Evolutionary conservation across 1,284 basidiomycete species (phyloP).

Genomic region (Sporisorium sorghi): DNA sequence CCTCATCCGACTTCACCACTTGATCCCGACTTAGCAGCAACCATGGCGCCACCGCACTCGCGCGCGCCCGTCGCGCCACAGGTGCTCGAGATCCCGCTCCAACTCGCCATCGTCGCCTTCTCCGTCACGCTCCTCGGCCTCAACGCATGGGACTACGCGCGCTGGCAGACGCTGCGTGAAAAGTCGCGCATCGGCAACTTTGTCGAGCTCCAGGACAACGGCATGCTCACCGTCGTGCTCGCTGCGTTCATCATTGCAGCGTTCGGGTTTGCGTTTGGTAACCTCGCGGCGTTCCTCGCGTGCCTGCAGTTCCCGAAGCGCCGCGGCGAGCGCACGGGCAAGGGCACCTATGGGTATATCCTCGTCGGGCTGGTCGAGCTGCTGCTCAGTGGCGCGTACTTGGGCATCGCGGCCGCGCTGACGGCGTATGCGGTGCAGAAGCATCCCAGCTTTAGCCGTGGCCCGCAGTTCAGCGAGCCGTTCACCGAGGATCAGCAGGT

Average conservation of each 20-base stretch:
- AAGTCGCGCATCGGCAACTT: slow-evolving; percentile 40
- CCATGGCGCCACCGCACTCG: slow-evolving; percentile 45
- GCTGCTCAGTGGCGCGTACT: slow-evolving; percentile 43
- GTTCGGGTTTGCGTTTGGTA: slow-evolving; percentile 48
- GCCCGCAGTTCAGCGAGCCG: slow-evolving; percentile 44
- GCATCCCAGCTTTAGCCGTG: slow-evolving; percentile 32
- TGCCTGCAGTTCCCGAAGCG: slow-evolving; percentile 56
- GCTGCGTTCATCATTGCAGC: slow-evolving; percentile 47
- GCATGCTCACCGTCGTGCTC: slow-evolving; percentile 51
- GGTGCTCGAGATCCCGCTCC: slow-evolving; percentile 56
- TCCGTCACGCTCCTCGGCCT: slow-evolving; percentile 55
- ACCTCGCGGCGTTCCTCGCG: slow-evolving; percentile 46
- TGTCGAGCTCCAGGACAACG: slow-evolving; percentile 47
- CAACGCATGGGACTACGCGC: slow-evolving; percentile 43
- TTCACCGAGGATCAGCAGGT: slow-evolving; percentile 38
- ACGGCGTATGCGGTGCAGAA: slow-evolving; percentile 51
- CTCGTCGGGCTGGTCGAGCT: slow-evolving; percentile 51
- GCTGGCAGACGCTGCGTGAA: slow-evolving; percentile 32
- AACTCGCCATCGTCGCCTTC: slow-evolving; percentile 52
- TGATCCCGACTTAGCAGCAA: background rate
- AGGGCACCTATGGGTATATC: slow-evolving; percentile 56
- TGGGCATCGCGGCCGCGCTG: slow-evolving; percentile 49
- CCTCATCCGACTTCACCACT: background rate
- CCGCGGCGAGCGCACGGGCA: slow-evolving; percentile 56
- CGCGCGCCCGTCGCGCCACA: slow-evolving; percentile 45